Base-by-base conservation (phyloP, 2,329 filamentous ascomycete species). In the Exophiala lecanii-corni region DNA sequence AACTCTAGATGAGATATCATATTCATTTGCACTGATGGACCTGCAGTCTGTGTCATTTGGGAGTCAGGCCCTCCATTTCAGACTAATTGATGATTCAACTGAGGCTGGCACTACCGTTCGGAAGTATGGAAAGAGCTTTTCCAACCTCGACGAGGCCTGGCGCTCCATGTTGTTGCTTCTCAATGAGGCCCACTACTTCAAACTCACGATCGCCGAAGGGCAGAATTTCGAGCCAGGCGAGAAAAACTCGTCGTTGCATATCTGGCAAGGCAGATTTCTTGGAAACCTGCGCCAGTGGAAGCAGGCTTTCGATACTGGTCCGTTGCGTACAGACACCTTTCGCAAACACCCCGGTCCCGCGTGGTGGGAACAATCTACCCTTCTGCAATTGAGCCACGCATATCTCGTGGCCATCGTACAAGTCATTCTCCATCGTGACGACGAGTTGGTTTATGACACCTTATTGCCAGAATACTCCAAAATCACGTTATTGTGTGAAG, bases 21-120 rank as follows among this genome's bases (percentile, higher is more conserved):
- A 35, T 20, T 35, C 33, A 10, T 35, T 35, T n/a, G 33, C 33
- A 9, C 6, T 35, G 15, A 35, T 35, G 33, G 33, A 35, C 18
- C 33, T 35, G 7, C 33, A 35, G 17, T 35, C 33, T 6, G 33
- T 35, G 13, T 18, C 15, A 12, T 35, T 35, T n/a, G 33, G 18
- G 13, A 35, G 33, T 35, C 13, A 35, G 16, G 23, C 12, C 23
- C 16, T 35, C 6, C 33, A 35, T 12, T 35, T 35, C 33, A 35
- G 18, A 17, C 33, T 35, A 6, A 18, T 35, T 10, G 33, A 20
- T 18, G 18, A 35, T n/a, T 17, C 12, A n/a, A 17, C 17, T 35
- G 16, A 17, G 7, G 33, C 9, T 19, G 16, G 17, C 17, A 17
- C 33, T 7, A 17, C 12, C 16, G 6, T 7, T 5, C 33, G 9